Conservation (phyloP, 164 flowering plant genomes). For the Paratinospora sagittata region DNA sequence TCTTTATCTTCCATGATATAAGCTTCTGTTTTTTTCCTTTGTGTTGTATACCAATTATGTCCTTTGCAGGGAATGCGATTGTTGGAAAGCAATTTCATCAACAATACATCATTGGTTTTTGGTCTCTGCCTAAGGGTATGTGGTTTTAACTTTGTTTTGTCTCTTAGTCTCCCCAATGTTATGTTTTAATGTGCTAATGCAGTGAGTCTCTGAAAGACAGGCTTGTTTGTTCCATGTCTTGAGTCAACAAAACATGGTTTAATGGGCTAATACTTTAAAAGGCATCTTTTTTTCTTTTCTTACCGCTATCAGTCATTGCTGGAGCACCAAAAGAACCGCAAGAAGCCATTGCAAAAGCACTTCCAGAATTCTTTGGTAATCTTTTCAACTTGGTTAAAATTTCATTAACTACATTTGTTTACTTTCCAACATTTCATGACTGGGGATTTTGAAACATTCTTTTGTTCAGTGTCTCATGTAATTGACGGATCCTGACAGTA, state of each 20-base stretch:
- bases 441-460: not conserved
- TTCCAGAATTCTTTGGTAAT: constrained; percentile 76
- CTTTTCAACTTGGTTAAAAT: constrained; percentile 4
- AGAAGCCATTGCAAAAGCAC: constrained; percentile 74
- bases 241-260: not conserved
- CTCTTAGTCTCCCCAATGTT: not conserved
- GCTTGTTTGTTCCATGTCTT: not conserved
- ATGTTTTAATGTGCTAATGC: not conserved
- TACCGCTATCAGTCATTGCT: constrained; percentile 49
- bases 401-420: not conserved
- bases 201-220: not conserved
- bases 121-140: constrained; percentile 81
- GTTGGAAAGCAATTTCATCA: constrained; percentile 85
- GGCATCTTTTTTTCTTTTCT: not conserved
- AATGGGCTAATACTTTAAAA: not conserved
- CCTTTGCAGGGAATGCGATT: constrained; percentile 63
- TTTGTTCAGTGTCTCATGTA: not conserved
- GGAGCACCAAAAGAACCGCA: constrained; percentile 87
- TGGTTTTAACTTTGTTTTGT: constrained; percentile 8
- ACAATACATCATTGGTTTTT: constrained; percentile 94
- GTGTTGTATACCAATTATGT: not conserved
- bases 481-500: not conserved
- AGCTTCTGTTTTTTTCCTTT: not conserved
- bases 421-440: not conserved
- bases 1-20: not conserved